A percentile compares a stretch with the other conserved stretches of the same genome.
phyloP scores from a whole-genome alignment of 169 alveolate genomes.

The Miamiensis avidus region DNA sequence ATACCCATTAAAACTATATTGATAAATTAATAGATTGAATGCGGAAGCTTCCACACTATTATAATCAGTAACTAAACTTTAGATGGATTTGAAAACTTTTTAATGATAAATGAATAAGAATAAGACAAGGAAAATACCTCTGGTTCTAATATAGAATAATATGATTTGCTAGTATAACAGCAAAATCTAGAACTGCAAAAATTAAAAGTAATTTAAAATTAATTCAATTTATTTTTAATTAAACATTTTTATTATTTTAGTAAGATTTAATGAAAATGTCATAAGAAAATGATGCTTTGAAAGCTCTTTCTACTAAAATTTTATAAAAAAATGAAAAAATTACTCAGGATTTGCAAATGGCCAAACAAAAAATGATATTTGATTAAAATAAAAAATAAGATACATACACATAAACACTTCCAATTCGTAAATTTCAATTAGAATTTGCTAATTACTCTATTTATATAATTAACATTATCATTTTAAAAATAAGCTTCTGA shows the following conservation, averaged over 20 bases:
- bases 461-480: too few relatives aligned
- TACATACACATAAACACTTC: conserved; percentile 1
- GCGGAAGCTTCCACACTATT: conserved; percentile 75
- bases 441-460: not conserved
- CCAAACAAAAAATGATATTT: conserved; percentile 22
- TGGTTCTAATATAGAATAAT: conserved; percentile 13
- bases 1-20: too few relatives aligned
- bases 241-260: not conserved
- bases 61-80: not conserved
- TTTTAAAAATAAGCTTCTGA: too few relatives aligned
- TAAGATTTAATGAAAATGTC: not conserved
- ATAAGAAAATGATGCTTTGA: not conserved
- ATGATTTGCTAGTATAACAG: not conserved
- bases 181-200: conserved; percentile 20
- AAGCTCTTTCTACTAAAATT: not conserved
- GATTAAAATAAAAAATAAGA: conserved; percentile 40
- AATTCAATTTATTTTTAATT: too few relatives aligned
- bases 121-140: too few relatives aligned
- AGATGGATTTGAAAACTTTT: not conserved
- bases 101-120: not conserved
- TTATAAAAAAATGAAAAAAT: not conserved
- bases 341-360: not conserved
- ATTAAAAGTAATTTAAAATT: not conserved
- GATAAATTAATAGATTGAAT: conserved; percentile 48
- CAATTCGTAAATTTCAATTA: too few relatives aligned